Conservation (phyloP, 2,329 filamentous ascomycete genomes). For the Graphiopsis chlorocephala region DNA sequence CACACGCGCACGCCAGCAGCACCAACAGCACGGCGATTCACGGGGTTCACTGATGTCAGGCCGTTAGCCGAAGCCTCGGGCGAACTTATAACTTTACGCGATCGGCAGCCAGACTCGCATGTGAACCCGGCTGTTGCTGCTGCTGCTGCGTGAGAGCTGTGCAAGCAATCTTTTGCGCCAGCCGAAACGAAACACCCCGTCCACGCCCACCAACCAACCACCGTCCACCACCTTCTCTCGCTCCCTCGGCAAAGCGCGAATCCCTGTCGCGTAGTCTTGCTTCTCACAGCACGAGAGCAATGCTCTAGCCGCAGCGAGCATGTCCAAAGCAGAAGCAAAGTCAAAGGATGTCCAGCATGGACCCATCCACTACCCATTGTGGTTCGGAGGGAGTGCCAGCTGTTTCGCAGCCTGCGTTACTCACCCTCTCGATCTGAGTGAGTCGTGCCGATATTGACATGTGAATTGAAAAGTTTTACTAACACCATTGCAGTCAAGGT, state of each 20-base stretch:
- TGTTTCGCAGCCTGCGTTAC: constrained; percentile 89
- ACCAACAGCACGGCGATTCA: not conserved
- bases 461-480: constrained; percentile 24
- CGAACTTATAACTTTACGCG: not conserved
- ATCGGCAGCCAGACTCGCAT: not conserved
- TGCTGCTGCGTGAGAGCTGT: not conserved
- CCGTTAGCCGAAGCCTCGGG: constrained; percentile 3
- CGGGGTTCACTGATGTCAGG: not conserved
- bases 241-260: constrained; percentile 1
- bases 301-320: constrained; percentile 21
- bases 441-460: constrained; percentile 35
- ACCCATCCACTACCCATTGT: constrained; percentile 54
- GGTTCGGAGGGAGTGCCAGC: constrained; percentile 95
- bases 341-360: constrained; percentile 42
- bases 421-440: constrained; percentile 88
- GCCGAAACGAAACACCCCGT: not conserved
- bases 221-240: not conserved
- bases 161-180: not conserved
- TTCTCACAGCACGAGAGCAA: not conserved
- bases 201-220: not conserved
- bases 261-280: constrained; percentile 4
- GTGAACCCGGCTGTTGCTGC: not conserved
- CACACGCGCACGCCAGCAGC: not conserved
- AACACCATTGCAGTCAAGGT: constrained; percentile 44
- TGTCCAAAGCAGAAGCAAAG: constrained; percentile 44